These are phyloP conservation scores for Pleurotus giganteus DNA, from an alignment of 768 basidiomycete genomes.

Conservation along the genomic window DNA sequence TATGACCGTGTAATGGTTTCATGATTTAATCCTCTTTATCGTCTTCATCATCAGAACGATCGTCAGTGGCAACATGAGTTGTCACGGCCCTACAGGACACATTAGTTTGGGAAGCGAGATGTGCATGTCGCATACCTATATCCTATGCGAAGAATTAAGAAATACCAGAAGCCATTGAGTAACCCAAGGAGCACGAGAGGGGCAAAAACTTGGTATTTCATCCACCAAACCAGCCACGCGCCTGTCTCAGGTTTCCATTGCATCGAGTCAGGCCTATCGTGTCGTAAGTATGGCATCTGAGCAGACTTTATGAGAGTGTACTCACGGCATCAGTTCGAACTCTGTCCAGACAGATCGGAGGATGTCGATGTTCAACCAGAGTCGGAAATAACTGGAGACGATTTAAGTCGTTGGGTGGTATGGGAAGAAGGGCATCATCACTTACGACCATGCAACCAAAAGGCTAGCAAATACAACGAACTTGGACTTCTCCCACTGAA, in stretches of 20 bases:
- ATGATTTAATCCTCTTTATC: constrained; percentile 31
- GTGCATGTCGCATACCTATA: constrained; percentile 50
- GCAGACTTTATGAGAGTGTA: constrained; percentile 15
- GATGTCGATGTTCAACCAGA: constrained; percentile 84
- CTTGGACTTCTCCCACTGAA: constrained; percentile 65
- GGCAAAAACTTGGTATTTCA: constrained; percentile 76
- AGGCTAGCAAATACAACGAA: constrained; percentile 62
- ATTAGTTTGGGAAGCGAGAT: neutral
- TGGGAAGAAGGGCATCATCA: constrained; percentile 18
- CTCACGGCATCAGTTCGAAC: constrained; percentile 73
- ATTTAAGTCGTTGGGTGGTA: neutral
- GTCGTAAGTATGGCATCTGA: constrained; percentile 5
- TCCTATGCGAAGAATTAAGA: constrained; percentile 76
- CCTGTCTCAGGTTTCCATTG: constrained; percentile 62
- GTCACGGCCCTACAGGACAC: constrained; percentile 46
- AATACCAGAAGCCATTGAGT: constrained; percentile 94
- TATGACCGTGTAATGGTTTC: neutral
- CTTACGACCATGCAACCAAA: constrained; percentile 79
- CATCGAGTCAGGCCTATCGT: constrained; percentile 47
- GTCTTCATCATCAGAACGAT: constrained; percentile 78
- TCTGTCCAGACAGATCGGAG: constrained; percentile 87
- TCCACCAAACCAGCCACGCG: constrained; percentile 72
- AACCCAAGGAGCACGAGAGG: constrained; percentile 75
- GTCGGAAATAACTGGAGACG: constrained; percentile 79
- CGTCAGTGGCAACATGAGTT: constrained; percentile 53